Evolutionary conservation across 495 filamentous ascomycete species (phyloP).

Genomic region (Cladorrhinum samala): DNA sequence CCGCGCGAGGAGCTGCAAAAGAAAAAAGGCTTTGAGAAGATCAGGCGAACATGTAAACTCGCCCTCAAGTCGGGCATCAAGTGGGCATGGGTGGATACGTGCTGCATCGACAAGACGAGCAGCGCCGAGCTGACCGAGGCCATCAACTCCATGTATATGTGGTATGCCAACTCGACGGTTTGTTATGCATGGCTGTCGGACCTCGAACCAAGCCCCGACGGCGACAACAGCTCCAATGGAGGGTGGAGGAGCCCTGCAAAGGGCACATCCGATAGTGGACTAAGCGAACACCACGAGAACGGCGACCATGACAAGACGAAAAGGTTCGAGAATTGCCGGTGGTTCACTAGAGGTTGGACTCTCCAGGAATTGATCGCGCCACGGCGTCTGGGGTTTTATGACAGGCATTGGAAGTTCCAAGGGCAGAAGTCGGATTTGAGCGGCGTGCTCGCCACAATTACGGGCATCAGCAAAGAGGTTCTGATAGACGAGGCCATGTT

Average conservation of each 20-base stretch:
- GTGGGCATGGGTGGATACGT: slow-evolving; percentile 40
- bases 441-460: slow-evolving; percentile 9
- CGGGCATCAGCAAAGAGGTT: not conserved
- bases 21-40: slow-evolving; percentile 8
- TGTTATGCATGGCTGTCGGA: slow-evolving; percentile 29
- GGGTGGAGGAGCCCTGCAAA: not conserved
- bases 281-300: not conserved
- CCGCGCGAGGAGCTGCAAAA: not conserved
- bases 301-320: not conserved
- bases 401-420: slow-evolving; percentile 19
- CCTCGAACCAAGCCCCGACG: not conserved
- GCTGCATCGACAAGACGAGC: slow-evolving; percentile 39
- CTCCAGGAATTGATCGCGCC: slow-evolving; percentile 31
- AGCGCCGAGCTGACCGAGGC: slow-evolving; percentile 36
- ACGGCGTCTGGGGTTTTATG: slow-evolving; percentile 21
- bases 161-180: slow-evolving; percentile 24
- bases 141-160: slow-evolving; percentile 46
- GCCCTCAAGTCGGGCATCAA: not conserved
- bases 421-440: slow-evolving; percentile 16
- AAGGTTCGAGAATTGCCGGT: slow-evolving; percentile 8
- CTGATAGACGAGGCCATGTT: not conserved
- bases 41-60: not conserved
- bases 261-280: too few relatives aligned
- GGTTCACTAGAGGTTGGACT: slow-evolving; percentile 33
- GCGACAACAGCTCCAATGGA: not conserved